Evolutionary conservation across 192 early-diverging fungal genomes (phyloP), one percentile per base, ranked within the genome.

Genomic region (Coemansia sp.): DNA sequence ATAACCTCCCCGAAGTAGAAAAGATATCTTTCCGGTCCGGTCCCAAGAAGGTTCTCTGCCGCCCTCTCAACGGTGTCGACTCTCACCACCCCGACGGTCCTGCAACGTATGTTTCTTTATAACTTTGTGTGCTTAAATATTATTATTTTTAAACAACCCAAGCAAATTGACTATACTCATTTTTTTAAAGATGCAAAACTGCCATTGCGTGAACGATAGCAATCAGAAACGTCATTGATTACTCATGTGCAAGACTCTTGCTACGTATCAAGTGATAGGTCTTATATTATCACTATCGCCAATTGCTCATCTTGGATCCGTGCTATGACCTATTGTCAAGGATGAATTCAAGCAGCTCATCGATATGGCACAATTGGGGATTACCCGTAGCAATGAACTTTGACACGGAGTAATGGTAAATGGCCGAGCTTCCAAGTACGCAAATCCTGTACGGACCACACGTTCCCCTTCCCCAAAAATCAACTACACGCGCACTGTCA

Each of bases 1-100:
- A 69, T n/a, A 27, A 46, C 45, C 45, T 63, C 9, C 48, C 11
- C 10, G 37, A 53, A 17, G 57, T 48, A 6, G 41, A 41, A 1
- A 59, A 62, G 39, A 67, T 75, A 5, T 63, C 44, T n/a, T 81
- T 72, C 24, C 44, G 66, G 21, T 45, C 73, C 31, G 73, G 73
- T 4, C 78, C 78, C 3, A 40, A 59, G 21, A 17, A 68, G 2
- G 78, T 81, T 29, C 69, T 72, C 64, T 81, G 78, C 60, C 68
- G 75, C 42, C 78, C 78, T 13, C 78, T 81, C 42, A 75, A 73
- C 61, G 33, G 50, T 34, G 36, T 31, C 2, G 73, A 46, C 37
- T 17, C 53, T 6, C 61, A 31, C 17, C 63, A 64, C 1, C 78
- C 78, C 17, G 78, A 81, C 37, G 78, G 78, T 3, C 54, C 70